Base-by-base conservation (phyloP, 768 basidiomycete genomes). In the Rhodosporidiobolus sp. region DNA sequence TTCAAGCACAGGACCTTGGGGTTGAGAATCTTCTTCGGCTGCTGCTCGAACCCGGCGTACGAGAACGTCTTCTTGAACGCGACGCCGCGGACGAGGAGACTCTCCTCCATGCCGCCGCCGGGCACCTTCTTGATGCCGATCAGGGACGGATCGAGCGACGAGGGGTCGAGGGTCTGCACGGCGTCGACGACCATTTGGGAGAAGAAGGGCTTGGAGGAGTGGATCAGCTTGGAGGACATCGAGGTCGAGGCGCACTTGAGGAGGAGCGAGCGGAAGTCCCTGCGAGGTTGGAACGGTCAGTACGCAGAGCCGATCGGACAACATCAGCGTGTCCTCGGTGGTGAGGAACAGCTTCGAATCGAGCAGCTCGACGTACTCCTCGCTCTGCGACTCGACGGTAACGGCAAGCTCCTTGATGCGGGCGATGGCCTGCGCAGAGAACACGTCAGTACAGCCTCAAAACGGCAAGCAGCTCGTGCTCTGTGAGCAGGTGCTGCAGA, bases 11-110 rank as follows among this genome's bases (percentile, higher is more conserved):
- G 85, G 67, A 99, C 88, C 78, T 94, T 88, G 56, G 95, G 93
- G 79, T 95, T 80, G 73, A 83, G 83, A 85, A 98, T 96, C 46
- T 86, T 85, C 83, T 98, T 98, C 54, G 95, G 96, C 80, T 98
- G 95, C 82, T 99, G 96, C 80, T 99, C 96, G 28, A 96, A 96
- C 58, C 96, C 96, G 30, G 96, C 96, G 77, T 99, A 99, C 4
- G 94, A 94, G 83, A 99, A 99, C 0, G 96, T 99, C 84, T 99
- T 99, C 82, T 97, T 97, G 88, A 98, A 99, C 0, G 96, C 88
- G 59, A 99, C 96, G 50, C 96, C 95, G 67, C 84, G 83, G 79
- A 99, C 85, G 55, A 98, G 85, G 22, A 90, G 85, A 4, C 94
- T 95, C 81, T 98, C 96, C 77, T 97, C 93, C 89, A 96, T 90